Evolutionary conservation across 768 basidiomycete genomes (phyloP), one percentile per base, ranked within the genome.

Genomic region (Suillus weaverae): DNA sequence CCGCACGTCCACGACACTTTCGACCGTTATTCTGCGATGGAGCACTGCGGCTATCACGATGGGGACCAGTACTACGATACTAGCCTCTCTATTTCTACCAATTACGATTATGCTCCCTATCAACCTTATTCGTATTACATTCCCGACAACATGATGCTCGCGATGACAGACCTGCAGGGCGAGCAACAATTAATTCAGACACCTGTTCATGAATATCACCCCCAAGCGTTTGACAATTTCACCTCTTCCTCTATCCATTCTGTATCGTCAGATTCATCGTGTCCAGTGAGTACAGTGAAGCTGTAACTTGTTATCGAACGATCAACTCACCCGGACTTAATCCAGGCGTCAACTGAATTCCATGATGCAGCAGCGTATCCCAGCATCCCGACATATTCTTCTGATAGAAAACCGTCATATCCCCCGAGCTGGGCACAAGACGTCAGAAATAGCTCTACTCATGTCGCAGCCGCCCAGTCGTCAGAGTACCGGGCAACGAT

Each of bases 401-500:
- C 68, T 63, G 63, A 72, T 64, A 43, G 54, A 56, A 26, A 56
- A 71, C 67, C 56, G 63, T 60, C 68, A 4, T 71, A 73, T 55
- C 71, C 68, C 53, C 63, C 63, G 38, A 71, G 71, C 18, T 54
- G 67, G 57, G 68, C 70, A 32, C 73, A 76, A 30, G 73, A 73
- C 35, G 63, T 68, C 56, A 70, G 68, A 56, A 65, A 62, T 60
- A 62, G 61, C 7, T 63, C 67, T 16, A 60, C 41, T 2, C 73
- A 73, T 41, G 36, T 38, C 8, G 50, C 51, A 13, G 32, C 36
- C 57, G 61, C 71, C n/a, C 73, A 70, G 9, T 63, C 64, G 10
- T 72, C 76, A 62, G 76, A 76, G 63, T 67, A 76, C 62, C 72
- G 76, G 22, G 70, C 73, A 16, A 73, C 67, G 61, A 77, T 76